Base-by-base conservation (phyloP, 805 yeast genomes). In the Groenewaldozyma salmanticensis region DNA sequence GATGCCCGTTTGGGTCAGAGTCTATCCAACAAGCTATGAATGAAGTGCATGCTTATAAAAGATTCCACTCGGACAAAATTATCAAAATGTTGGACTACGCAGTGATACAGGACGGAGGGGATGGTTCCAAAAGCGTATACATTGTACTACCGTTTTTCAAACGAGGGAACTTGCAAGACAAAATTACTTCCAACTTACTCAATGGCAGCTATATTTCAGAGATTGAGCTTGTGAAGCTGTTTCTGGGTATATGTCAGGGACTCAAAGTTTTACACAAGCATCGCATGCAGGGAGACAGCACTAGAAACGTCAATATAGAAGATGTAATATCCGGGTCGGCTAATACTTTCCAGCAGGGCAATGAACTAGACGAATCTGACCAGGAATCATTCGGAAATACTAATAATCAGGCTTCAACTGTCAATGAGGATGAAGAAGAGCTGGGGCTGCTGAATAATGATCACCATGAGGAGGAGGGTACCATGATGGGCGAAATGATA, bases 1-100 rank as follows among this genome's bases (percentile, higher is more conserved):
- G 88, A 45, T 87, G 96, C 59, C 87, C 94, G 1, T 83, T 79
- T 60, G 95, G 95, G 1, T 71, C 81, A 36, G 83, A 78, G 53
- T 79, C 80, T 51, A 77, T 86, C 41, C 74, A 72, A 43, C 64
- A 70, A 36, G 95, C 94, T 1, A 69, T 84, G 75, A 70, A 72
- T 33, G 97, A 88, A 57, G 75, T 87, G 36, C 78, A 77, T 21
- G 78, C 76, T 49, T 84, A 86, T 59, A 77, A 74, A 52, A 74
- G 78, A 38, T 87, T 88, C 59, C 66, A 77, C 19, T 42, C 54
- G 20, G 84, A 86, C 0, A 76, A 74, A 49, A 75, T 88, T 16
- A 74, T 85, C 35, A 71, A 73, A 40, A 68, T 81, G 13, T 67
- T 85, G 21, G 94, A 82, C 54, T 84, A 85, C 31, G 68, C 76